These are phyloP conservation scores for Aspergillus fumigatiaffinis DNA, from an alignment of 2,329 filamentous ascomycete genomes.

Conservation along the genomic window DNA sequence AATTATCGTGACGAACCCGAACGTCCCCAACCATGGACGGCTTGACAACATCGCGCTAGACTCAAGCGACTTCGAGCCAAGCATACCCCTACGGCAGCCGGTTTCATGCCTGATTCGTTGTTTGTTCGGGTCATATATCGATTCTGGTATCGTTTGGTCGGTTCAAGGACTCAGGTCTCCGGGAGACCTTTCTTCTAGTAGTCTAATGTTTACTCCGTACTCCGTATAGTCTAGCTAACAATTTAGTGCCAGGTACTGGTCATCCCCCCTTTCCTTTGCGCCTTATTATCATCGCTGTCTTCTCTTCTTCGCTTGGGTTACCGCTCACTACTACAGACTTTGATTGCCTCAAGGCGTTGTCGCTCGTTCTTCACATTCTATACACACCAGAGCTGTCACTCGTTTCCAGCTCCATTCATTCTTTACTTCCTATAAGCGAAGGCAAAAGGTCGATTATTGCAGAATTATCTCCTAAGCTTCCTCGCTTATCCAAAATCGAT, in stretches of 20 bases:
- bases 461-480: neutral
- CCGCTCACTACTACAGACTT: neutral
- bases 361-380: conserved; percentile 17
- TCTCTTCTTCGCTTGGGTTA: conserved; percentile 3
- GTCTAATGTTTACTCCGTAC: too few species aligned
- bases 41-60: neutral
- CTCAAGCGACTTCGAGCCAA: neutral
- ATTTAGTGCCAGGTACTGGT: neutral
- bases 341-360: conserved; percentile 15
- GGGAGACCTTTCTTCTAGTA: neutral
- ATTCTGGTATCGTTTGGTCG: too few species aligned
- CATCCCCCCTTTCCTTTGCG: neutral
- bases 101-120: neutral
- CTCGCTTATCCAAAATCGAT: neutral
- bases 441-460: neutral
- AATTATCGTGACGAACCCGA: neutral
- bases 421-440: conserved; percentile 12
- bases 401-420: conserved; percentile 33
- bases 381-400: conserved; percentile 30
- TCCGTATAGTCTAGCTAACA: neutral
- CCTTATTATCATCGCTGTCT: neutral
- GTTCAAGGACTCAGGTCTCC: neutral
- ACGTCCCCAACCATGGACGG: neutral
- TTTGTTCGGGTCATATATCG: neutral
- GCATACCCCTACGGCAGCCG: too few species aligned